phyloP scores from a whole-genome alignment of 1,284 basidiomycete species.

The Rhodotorula mucilaginosa region DNA sequence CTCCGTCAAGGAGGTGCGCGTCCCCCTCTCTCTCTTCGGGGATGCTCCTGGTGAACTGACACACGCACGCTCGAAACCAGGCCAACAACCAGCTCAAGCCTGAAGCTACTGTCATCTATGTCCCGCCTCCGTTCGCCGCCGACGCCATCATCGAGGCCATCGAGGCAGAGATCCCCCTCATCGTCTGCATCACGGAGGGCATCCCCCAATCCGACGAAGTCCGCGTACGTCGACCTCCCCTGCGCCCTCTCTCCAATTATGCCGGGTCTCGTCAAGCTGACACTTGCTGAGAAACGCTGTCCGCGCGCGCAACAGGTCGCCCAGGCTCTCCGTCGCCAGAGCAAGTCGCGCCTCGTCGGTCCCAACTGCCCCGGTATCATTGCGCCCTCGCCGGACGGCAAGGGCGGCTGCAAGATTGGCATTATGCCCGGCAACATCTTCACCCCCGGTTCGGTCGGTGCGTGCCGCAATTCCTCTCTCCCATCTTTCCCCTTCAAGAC shows the following conservation, averaged over 20 bases:
- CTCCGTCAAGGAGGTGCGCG: constrained; percentile 75
- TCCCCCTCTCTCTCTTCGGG: background rate
- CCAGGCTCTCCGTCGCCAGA: constrained; percentile 90
- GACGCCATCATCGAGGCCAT: constrained; percentile 97
- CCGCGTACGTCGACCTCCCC: constrained; percentile 56
- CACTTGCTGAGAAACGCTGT: background rate
- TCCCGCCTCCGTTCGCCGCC: constrained; percentile 86
- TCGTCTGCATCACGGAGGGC: constrained; percentile 96
- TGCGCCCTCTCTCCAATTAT: background rate
- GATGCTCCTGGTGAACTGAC: background rate
- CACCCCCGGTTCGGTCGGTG: constrained; percentile 88
- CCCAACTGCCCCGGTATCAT: constrained; percentile 99
- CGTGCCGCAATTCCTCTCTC: constrained; percentile 28
- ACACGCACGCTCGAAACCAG: background rate
- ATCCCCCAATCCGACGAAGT: constrained; percentile 97
- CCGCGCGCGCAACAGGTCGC: constrained; percentile 62
- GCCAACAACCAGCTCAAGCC: constrained; percentile 53
- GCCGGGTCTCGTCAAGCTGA: background rate
- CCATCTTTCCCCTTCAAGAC: background rate
- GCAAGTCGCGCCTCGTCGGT: constrained; percentile 75
- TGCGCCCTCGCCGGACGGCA: constrained; percentile 62
- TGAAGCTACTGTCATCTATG: constrained; percentile 91
- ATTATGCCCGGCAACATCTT: constrained; percentile 99
- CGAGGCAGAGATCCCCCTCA: constrained; percentile 91
- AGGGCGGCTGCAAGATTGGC: constrained; percentile 93